These are phyloP conservation scores for Huiozyma naganishii DNA, from an alignment of 805 yeast species.

Conservation along the genomic window DNA sequence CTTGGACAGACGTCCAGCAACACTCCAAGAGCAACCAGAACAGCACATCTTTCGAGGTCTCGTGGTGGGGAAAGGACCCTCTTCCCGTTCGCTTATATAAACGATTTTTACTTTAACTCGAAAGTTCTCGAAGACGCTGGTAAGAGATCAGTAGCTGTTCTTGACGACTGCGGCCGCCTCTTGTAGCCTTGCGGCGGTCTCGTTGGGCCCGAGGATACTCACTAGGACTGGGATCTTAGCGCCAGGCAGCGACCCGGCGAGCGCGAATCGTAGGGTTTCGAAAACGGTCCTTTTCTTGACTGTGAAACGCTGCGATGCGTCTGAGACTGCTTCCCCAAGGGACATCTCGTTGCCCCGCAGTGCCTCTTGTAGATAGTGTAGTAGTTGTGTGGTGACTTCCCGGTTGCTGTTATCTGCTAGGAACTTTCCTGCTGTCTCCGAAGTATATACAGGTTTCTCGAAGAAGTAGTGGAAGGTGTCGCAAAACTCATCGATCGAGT, in stretches of 20 bases:
- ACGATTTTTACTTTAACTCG: too few species aligned
- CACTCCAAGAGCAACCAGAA: neutral
- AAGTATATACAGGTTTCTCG: constrained; percentile 19
- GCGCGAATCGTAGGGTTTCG: constrained; percentile 51
- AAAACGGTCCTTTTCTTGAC: constrained; percentile 34
- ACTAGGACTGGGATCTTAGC: constrained; percentile 49
- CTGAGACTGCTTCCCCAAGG: too few species aligned
- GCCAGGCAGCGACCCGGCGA: constrained; percentile 65
- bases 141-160: too few species aligned
- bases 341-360: too few species aligned
- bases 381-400: too few species aligned
- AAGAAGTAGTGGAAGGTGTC: constrained; percentile 41
- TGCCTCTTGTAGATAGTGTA: too few species aligned
- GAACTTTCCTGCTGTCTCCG: neutral
- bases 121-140: too few species aligned
- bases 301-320: too few species aligned
- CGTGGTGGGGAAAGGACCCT: neutral
- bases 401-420: too few species aligned
- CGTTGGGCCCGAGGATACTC: constrained; percentile 41
- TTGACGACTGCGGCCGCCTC: too few species aligned
- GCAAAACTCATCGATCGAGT: constrained; percentile 43
- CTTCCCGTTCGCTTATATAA: too few species aligned
- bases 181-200: constrained; percentile 1
- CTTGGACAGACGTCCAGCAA: neutral
- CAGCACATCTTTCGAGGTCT: neutral